These are phyloP conservation scores for Coniochaeta prunicola DNA, from an alignment of 2,329 filamentous ascomycete species.

Conservation along the genomic window DNA sequence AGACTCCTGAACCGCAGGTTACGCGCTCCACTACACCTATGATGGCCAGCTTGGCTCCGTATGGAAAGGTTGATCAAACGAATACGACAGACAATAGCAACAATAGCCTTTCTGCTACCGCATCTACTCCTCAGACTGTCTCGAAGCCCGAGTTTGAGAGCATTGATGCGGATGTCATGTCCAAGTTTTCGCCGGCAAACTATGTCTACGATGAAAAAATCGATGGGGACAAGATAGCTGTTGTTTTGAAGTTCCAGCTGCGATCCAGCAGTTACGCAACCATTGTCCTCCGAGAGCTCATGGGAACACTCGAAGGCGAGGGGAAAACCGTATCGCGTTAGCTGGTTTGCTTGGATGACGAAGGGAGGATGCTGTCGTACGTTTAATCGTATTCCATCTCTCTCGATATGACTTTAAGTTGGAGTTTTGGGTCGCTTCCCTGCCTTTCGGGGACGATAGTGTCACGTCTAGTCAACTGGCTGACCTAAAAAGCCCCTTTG, in stretches of 20 bases:
- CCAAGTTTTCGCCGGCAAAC: background rate
- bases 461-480: background rate
- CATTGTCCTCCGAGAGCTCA: conserved; percentile 27
- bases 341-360: background rate
- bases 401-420: background rate
- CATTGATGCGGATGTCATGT: background rate
- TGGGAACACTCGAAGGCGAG: conserved; percentile 7
- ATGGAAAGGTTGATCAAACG: background rate
- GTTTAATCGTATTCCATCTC: background rate
- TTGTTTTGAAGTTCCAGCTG: conserved; percentile 27
- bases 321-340: background rate
- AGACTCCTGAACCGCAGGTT: background rate
- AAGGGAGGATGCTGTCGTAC: background rate
- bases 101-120: background rate
- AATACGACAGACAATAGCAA: background rate
- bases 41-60: background rate
- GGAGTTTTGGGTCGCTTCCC: background rate
- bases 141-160: background rate
- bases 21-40: background rate
- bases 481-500: background rate
- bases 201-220: conserved; percentile 2
- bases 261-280: conserved; percentile 29
- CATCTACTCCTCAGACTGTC: background rate
- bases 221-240: conserved; percentile 22
- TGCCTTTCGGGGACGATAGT: background rate